Evolutionary conservation across 805 yeast genomes (phyloP), one percentile per base, ranked within the genome.

Genomic region (Metschnikowia henanensis): DNA sequence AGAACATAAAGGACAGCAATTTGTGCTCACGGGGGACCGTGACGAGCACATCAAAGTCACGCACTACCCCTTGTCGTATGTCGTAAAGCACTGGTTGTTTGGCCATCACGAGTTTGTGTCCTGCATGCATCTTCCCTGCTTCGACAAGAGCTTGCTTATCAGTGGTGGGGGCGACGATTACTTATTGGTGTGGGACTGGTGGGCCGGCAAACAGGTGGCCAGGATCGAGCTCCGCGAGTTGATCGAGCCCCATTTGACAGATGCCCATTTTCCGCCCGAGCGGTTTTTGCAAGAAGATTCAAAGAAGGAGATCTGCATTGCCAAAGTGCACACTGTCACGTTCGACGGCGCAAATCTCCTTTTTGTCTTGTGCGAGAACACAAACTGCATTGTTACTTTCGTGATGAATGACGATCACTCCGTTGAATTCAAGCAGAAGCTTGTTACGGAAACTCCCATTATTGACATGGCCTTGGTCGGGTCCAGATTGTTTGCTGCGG

Each of bases 21-120:
- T 65, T 47, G 61, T 91, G 13, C 73, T 92, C 43, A 82, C 95
- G 1, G 81, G 91, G 30, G 99, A 94, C 68, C 78, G 99, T 65
- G 99, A 94, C 65, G 99, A 94, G 65, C 99, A 95, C 64, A 85
- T 94, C 50, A 78, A 95, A 61, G 74, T 94, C 15, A 79, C 96
- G 2, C 76, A 80, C 51, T 89, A 77, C 56, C 98, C 97, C 2
- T 76, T 83, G 50, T 72, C 91, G 3, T 88, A 72, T 55, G 79
- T 90, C 20, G 83, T 95, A 40, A 85, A 89, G 49, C 78, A 81
- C 55, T 90, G 88, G 81, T 71, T 91, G 41, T 88, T 88, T 62
- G 97, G 96, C 3, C 97, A 92, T 61, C 71, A 73, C 34, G 86
- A 89, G 62, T 95, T 89, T 53, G 83, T 94, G 8, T 84, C 96